Evolutionary conservation across 208 protist species (phyloP).

Genomic region (Leishmania martiniquensis): DNA sequence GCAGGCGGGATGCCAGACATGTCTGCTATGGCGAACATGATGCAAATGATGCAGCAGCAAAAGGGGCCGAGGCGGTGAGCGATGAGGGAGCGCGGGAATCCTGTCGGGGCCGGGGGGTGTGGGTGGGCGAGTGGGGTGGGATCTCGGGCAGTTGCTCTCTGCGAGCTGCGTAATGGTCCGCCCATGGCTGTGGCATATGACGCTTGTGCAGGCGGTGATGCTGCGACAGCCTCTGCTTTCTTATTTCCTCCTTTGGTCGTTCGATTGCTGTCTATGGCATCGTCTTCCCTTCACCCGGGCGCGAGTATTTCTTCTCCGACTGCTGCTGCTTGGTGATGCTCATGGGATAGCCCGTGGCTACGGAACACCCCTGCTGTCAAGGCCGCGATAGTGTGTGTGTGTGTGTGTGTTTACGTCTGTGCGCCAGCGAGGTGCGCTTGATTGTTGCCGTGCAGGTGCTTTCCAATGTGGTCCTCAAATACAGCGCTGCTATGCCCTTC

Average conservation of each 20-base stretch:
- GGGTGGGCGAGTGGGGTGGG: neutral
- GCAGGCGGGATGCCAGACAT: slow-evolving; percentile 50
- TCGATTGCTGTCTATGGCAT: neutral
- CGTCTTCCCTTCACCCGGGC: neutral
- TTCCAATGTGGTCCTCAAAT: neutral
- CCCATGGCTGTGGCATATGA: neutral
- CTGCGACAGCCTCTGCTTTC: neutral
- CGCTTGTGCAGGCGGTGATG: neutral
- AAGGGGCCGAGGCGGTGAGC: slow-evolving; percentile 19
- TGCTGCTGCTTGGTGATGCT: neutral
- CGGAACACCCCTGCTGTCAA: neutral
- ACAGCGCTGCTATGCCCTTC: neutral
- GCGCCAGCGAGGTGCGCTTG: neutral
- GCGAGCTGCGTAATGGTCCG: neutral
- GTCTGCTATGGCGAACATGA: slow-evolving; percentile 51
- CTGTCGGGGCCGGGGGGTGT: too few species aligned
- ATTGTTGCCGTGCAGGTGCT: neutral
- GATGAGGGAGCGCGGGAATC: too few species aligned
- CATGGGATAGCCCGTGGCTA: neutral
- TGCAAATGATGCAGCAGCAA: slow-evolving; percentile 54
- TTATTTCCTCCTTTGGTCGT: too few species aligned
- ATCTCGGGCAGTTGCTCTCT: neutral
- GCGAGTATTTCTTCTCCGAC: neutral
- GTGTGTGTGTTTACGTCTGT: neutral
- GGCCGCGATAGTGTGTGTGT: neutral